These are phyloP conservation scores for Coffea canephora DNA, from an alignment of 257 asterid genomes.

Conservation along the genomic window DNA sequence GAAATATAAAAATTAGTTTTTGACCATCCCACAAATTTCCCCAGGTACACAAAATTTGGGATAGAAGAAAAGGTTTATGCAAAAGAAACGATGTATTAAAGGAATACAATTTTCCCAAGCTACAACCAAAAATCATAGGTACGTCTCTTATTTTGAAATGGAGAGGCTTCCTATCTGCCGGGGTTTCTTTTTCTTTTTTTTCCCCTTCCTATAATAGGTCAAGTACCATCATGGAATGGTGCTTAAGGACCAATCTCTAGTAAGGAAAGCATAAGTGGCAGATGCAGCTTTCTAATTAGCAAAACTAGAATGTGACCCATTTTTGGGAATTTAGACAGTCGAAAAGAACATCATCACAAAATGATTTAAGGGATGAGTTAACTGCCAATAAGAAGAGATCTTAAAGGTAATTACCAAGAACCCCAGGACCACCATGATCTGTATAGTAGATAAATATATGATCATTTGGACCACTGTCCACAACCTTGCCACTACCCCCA, in stretches of 20 bases:
- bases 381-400: background rate
- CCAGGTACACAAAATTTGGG: background rate
- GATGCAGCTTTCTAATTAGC: background rate
- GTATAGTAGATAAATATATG: slow-evolving; percentile 79
- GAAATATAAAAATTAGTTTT: background rate
- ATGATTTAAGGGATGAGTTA: background rate
- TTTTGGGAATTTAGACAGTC: background rate
- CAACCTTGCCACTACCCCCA: slow-evolving; percentile 96
- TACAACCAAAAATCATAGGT: background rate
- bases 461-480: slow-evolving; percentile 88
- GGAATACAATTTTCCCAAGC: background rate
- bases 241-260: background rate
- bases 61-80: background rate
- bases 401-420: slow-evolving; percentile 61
- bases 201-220: background rate
- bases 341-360: background rate
- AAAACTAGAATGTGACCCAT: background rate
- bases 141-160: background rate
- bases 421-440: slow-evolving; percentile 98
- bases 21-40: background rate
- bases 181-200: background rate
- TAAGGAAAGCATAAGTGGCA: background rate
- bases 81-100: background rate
- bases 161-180: background rate
- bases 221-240: background rate